Conservation (phyloP, 1,139 yeast genomes). For the Lodderomyces parapsilosis region DNA sequence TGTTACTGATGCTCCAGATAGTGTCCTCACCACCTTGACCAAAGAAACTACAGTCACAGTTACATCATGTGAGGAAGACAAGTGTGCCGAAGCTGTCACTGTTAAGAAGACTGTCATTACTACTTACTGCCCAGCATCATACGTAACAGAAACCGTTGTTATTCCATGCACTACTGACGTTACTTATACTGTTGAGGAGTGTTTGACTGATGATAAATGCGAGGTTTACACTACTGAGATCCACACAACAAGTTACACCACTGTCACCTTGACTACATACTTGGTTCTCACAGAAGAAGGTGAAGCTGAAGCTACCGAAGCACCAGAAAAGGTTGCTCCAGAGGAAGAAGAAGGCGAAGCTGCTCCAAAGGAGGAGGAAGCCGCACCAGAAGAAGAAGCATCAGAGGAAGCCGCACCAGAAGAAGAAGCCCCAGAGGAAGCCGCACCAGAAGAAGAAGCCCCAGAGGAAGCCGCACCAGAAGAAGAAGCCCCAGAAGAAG, state of each 20-base stretch:
- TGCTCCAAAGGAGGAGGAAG: neutral
- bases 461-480: neutral
- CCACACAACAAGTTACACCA: conserved; percentile 9
- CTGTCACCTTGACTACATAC: conserved; percentile 12
- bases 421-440: neutral
- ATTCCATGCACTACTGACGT: conserved; percentile 9
- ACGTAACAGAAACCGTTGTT: conserved; percentile 8
- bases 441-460: conserved; percentile 1
- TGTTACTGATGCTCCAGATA: conserved; percentile 2
- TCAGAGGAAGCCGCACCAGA: neutral
- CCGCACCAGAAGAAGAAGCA: neutral
- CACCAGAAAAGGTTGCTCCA: conserved; percentile 1
- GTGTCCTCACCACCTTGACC: conserved; percentile 8
- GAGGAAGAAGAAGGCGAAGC: neutral
- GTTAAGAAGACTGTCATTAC: conserved; percentile 9
- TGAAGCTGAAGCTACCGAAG: conserved; percentile 4
- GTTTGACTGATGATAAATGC: conserved; percentile 7
- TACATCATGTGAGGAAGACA: conserved; percentile 12
- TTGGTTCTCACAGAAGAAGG: conserved; percentile 6
- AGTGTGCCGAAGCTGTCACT: conserved; percentile 8
- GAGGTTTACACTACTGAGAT: conserved; percentile 9
- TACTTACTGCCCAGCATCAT: conserved; percentile 14
- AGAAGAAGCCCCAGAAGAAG: conserved; percentile 1
- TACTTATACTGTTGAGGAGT: conserved; percentile 11
- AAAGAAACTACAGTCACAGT: conserved; percentile 9